Percentiles rank a stretch among this genome's conserved stretches.
Conservation (phyloP, 1,139 yeast species). For the Saccharomycopsis hybrid region DNA sequence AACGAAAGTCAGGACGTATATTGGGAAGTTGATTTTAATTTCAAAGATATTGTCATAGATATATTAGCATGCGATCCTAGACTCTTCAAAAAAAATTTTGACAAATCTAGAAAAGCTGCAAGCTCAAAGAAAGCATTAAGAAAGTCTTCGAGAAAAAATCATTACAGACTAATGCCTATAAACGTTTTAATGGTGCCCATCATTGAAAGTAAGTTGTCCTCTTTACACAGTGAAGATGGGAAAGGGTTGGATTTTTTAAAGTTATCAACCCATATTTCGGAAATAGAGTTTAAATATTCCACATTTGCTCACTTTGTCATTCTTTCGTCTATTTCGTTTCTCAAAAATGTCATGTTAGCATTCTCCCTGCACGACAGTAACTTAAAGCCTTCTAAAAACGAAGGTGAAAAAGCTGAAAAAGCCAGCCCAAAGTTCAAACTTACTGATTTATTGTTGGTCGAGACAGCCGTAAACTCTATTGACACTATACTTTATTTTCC, state of each 20-base stretch:
- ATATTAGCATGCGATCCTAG: slow-evolving; percentile 14
- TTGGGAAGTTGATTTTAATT: slow-evolving; percentile 6
- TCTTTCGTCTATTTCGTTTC: slow-evolving; percentile 44
- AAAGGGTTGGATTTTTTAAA: neutral
- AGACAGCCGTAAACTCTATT: slow-evolving; percentile 28
- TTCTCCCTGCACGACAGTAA: slow-evolving; percentile 21
- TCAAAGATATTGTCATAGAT: slow-evolving; percentile 1
- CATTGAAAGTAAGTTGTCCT: slow-evolving; percentile 15
- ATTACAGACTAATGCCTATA: slow-evolving; percentile 21
- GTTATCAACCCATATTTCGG: slow-evolving; percentile 26
- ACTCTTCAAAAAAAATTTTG: neutral
- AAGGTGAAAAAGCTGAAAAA: slow-evolving; percentile 23
- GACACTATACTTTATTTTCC: slow-evolving; percentile 34
- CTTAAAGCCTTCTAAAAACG: too few relatives aligned
- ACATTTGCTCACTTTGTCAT: slow-evolving; percentile 45
- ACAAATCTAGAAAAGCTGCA: neutral
- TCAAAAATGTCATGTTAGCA: slow-evolving; percentile 40
- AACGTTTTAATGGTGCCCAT: slow-evolving; percentile 29
- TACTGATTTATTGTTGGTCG: slow-evolving; percentile 17
- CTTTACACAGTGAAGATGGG: slow-evolving; percentile 25
- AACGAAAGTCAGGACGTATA: neutral
- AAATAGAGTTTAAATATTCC: slow-evolving; percentile 37
- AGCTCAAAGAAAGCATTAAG: neutral
- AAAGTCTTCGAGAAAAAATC: neutral
- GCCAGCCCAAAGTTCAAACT: neutral